Base-by-base conservation (phyloP, 768 basidiomycete species). In the Podaxis carcinomalis region DNA sequence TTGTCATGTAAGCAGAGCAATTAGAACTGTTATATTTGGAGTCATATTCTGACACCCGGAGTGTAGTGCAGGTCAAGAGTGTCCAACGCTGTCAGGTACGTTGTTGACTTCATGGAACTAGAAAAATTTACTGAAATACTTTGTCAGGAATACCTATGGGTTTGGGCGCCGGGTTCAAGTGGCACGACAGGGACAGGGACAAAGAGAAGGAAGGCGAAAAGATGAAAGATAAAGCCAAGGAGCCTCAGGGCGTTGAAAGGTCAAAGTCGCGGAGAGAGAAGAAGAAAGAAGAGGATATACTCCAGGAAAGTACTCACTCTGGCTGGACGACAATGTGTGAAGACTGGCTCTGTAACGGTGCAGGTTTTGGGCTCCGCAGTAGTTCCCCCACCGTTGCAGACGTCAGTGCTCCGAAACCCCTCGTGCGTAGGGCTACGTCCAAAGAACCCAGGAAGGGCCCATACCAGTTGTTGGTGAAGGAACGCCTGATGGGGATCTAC, bases 401-500 rank as follows among this genome's bases (percentile, higher is more conserved):
- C 54, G 75, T 80, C 47, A 75, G 80, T 51, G 73, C 73, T 5
- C 75, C 80, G 5, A 73, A 73, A 60, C 76, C 75, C 4, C 65
- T 83, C 27, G 72, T 78, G 42, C 74, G 80, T 46, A 75, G 78
- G 13, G 72, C 73, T 35, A 69, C 75, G 1, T 69, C 74, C 0
- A 82, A 78, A 59, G 79, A 80, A 28, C 70, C 73, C 14, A 74
- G 79, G 57, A 79, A 80, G 65, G 92, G 91, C 0, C 93, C 92
- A 14, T 98, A 97, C 68, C 81, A 91, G 63, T 80, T 95, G 25
- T 77, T 96, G 10, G 81, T 85, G 57, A 98, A 98, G 74, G 94
- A 97, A 67, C 81, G 95, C 32, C 80, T 98, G 75, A 89, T 98
- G 90, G 93, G 93, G 2, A 82, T 95, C 44, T 93, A 93, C 68